Percentiles rank a stretch among this genome's conserved stretches.
Conservation (phyloP, 495 filamentous ascomycete species). For the Arthonia radiata region DNA sequence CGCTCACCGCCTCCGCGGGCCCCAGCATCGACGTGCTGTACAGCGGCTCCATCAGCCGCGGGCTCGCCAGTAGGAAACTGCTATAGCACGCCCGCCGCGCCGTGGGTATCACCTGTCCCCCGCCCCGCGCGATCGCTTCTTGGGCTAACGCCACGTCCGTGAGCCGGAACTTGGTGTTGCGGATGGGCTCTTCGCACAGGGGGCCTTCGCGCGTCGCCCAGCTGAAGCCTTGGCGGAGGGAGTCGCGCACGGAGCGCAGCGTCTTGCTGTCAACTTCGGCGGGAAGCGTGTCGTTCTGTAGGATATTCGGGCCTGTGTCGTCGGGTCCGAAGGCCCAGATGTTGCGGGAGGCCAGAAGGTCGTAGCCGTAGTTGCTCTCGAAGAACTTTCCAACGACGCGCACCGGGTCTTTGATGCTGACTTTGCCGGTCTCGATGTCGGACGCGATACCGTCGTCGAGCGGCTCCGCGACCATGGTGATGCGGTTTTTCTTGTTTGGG, state of each 20-base stretch:
- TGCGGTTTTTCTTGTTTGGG: conserved; percentile 97
- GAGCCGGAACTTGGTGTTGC: conserved; percentile 84
- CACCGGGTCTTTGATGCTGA: conserved; percentile 79
- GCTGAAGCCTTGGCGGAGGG: conserved; percentile 78
- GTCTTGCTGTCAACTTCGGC: conserved; percentile 76
- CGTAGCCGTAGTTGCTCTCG: conserved; percentile 93
- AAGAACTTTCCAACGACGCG: conserved; percentile 91
- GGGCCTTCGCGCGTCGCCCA: conserved; percentile 93
- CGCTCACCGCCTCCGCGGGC: conserved; percentile 67
- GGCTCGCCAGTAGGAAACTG: conserved; percentile 89
- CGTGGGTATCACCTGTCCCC: conserved; percentile 93
- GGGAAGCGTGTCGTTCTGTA: conserved; percentile 88
- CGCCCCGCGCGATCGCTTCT: conserved; percentile 81
- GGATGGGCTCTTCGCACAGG: conserved; percentile 95
- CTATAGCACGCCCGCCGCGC: conserved; percentile 76
- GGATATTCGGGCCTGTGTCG: conserved; percentile 81
- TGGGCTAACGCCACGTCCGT: conserved; percentile 71
- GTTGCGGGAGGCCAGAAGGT: conserved; percentile 74
- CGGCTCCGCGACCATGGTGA: conserved; percentile 94
- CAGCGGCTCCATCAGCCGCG: conserved; percentile 84
- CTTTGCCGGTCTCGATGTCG: conserved; percentile 77
- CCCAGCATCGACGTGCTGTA: conserved; percentile 83
- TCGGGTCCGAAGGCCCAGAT: conserved; percentile 99
- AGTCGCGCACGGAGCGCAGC: conserved; percentile 68
- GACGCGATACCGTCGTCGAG: conserved; percentile 84